Evolutionary conservation across 2,329 filamentous ascomycete genomes (phyloP), one percentile per base, ranked within the genome.

Genomic region (Aphanoascus verrucosus): DNA sequence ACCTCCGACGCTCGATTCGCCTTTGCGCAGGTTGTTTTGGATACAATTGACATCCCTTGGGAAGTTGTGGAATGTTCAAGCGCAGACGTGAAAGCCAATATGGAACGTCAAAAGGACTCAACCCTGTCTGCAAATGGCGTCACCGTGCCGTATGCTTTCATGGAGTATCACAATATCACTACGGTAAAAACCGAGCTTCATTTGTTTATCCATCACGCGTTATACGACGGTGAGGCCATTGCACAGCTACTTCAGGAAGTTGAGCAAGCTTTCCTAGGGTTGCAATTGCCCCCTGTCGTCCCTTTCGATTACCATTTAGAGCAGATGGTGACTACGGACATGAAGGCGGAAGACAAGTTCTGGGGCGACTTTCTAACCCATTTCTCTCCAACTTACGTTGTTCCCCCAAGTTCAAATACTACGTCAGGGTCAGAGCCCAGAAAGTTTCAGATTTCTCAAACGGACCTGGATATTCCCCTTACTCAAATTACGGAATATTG

Each of bases 191-290:
- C 46, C 4, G 44, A 63, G 32, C 58, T 69, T 12, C 60, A 76
- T 2, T 70, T 83, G 46, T 73, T 72, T 19, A 81, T 82, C 60
- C 89, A 95, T 61, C 90, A 96, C 68, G 86, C 88, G 1, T 72
- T 95, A 0, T 94, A 95, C 61, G 90, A 96, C 67, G 90, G 85
- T 0, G 81, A 85, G 35, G 88, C 88, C 0, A 84, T 95, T 62
- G 72, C 76, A 0, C 74, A 76, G 7, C 72, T 96, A 0, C 76
- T 91, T 20, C 67, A 78, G 0, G 89, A 95, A 62, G 72, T 94
- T 1, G 82, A 93, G 61, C 65, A 72, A 1, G 57, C 79, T 2
- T 81, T 83, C 34, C 56, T 66, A 0, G 76, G 74, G 0, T 50
- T 68, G 0, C 6, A 60, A 0, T 69, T 93, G 0, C 67, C 72